These are phyloP conservation scores for Triticum monococcum DNA, from an alignment of 176 grass and related monocot species.

Conservation along the genomic window DNA sequence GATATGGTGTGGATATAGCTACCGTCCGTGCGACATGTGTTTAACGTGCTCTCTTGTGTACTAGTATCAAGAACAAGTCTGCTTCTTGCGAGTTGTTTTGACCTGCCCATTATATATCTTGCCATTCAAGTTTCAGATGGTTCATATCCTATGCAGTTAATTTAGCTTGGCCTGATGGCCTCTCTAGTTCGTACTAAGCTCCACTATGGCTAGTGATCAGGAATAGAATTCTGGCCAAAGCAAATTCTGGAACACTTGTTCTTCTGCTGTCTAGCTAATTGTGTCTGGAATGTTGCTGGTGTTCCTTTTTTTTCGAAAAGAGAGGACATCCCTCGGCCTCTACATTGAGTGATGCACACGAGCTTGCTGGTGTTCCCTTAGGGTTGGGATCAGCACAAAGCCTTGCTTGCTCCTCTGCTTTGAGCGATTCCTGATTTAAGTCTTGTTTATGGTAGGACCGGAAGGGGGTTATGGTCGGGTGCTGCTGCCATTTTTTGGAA, in stretches of 20 bases:
- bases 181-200: no score
- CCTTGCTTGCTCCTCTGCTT: not conserved
- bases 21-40: not conserved
- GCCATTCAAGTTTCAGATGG: no score
- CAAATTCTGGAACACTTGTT: not conserved
- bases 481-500: not conserved
- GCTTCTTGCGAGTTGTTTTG: not conserved
- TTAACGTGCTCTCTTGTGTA: slow-evolving; percentile 4
- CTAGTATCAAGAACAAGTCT: not conserved
- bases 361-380: not conserved
- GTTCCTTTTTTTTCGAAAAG: no score
- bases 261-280: not conserved
- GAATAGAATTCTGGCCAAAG: not conserved
- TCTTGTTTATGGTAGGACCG: not conserved
- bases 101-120: no score
- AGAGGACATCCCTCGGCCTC: no score
- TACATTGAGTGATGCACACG: no score
- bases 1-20: not conserved
- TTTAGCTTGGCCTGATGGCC: no score
- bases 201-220: not conserved
- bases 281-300: not conserved
- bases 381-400: not conserved
- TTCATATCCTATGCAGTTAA: no score
- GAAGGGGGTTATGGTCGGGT: not conserved
- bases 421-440: not conserved